Evolutionary conservation across 768 basidiomycete species (phyloP).

Genomic region (Rhodotorula graminis): DNA sequence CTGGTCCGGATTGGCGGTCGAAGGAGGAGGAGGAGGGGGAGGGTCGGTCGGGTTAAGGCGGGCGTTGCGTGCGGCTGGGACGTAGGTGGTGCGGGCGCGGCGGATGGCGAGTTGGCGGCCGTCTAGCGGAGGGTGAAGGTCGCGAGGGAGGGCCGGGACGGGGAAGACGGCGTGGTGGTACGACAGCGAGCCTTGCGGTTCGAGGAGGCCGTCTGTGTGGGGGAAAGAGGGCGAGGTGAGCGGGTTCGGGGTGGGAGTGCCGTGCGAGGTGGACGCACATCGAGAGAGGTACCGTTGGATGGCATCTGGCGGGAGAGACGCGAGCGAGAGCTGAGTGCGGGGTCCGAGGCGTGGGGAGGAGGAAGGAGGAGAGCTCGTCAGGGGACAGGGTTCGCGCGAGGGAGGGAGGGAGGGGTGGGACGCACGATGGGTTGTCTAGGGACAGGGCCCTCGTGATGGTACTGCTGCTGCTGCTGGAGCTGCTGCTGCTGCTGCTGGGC

Average conservation of each 20-base stretch:
- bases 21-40: not conserved
- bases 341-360: not conserved
- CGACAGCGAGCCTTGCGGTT: constrained; percentile 24
- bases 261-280: constrained; percentile 3
- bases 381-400: not conserved
- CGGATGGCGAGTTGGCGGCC: constrained; percentile 11
- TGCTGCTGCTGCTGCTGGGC: not conserved
- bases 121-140: constrained; percentile 25
- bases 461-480: not conserved
- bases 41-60: not conserved
- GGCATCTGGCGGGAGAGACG: constrained; percentile 24
- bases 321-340: constrained; percentile 21
- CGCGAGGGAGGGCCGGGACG: constrained; percentile 30
- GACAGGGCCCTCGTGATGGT: not conserved
- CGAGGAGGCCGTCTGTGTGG: constrained; percentile 32
- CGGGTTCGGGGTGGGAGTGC: not conserved
- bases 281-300: constrained; percentile 36
- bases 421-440: constrained; percentile 16
- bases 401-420: not conserved
- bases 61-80: constrained; percentile 5
- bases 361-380: too few relatives aligned
- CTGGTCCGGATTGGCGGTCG: not conserved
- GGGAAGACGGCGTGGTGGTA: constrained; percentile 40
- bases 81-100: constrained; percentile 15
- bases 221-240: not conserved